Evolutionary conservation across 257 asterid species (phyloP).

Genomic region (Fraxinus cuspidata): DNA sequence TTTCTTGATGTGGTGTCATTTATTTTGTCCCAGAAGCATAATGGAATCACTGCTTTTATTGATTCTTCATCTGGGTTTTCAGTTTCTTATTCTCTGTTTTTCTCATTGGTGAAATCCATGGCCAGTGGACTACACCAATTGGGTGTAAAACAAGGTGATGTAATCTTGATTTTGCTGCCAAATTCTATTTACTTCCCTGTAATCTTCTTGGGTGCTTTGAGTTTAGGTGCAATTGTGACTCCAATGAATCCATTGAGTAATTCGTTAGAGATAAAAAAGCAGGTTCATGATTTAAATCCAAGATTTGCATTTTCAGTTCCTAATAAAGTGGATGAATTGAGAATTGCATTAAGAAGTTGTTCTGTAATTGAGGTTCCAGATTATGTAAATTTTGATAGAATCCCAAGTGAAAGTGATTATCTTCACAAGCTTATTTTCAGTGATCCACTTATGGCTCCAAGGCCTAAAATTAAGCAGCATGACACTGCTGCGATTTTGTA

Average conservation of each 20-base stretch:
- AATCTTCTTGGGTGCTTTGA: constrained; percentile 58
- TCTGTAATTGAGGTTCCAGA: constrained; percentile 61
- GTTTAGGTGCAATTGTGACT: constrained; percentile 64
- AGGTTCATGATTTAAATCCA: constrained; percentile 51
- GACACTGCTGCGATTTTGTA: constrained; percentile 74
- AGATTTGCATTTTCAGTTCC: constrained; percentile 45
- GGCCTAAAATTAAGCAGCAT: constrained; percentile 52
- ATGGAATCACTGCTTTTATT: constrained; percentile 54
- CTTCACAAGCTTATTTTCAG: constrained; percentile 49
- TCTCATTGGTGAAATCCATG: constrained; percentile 57
- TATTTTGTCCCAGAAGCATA: constrained; percentile 65
- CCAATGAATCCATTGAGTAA: constrained; percentile 70
- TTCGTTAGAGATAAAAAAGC: constrained; percentile 57
- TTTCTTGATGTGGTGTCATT: constrained; percentile 70
- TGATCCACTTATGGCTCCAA: constrained; percentile 59
- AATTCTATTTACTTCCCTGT: constrained; percentile 71
- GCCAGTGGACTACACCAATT: constrained; percentile 65
- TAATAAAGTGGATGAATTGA: constrained; percentile 42
- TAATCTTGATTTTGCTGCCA: constrained; percentile 60
- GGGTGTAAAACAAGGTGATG: constrained; percentile 71
- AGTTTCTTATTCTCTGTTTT: constrained; percentile 49
- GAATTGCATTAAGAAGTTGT: constrained; percentile 37
- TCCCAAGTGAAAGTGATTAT: constrained; percentile 26
- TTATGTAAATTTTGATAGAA: constrained; percentile 23
- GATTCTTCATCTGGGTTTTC: constrained; percentile 71